phyloP scores from a whole-genome alignment of 2,329 filamentous ascomycete genomes.

The Curvularia verruculosa region DNA sequence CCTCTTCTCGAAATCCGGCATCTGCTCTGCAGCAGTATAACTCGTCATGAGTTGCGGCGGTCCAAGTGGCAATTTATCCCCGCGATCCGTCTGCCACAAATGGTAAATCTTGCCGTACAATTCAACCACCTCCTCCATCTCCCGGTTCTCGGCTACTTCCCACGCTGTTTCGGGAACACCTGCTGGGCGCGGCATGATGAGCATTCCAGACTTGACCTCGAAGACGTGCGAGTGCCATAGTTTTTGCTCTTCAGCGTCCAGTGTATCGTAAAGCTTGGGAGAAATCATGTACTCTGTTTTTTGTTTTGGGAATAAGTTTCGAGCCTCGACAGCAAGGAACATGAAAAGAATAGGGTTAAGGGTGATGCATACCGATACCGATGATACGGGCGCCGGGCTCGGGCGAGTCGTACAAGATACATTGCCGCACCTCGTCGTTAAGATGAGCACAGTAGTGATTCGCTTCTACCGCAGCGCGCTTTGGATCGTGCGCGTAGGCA shows the following conservation, averaged over 20 bases:
- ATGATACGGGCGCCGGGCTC: conserved; percentile 73
- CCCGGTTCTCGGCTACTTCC: conserved; percentile 77
- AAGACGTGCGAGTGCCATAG: conserved; percentile 81
- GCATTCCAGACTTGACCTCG: conserved; percentile 78
- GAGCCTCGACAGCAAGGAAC: background rate
- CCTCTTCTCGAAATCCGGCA: conserved; percentile 52
- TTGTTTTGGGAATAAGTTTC: conserved; percentile 5
- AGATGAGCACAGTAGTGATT: conserved; percentile 87
- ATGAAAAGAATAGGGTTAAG: background rate
- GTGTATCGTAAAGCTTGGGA: conserved; percentile 67
- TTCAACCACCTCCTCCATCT: conserved; percentile 77
- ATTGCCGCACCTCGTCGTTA: conserved; percentile 79
- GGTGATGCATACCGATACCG: conserved; percentile 60
- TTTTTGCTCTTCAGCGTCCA: conserved; percentile 70
- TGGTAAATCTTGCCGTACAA: conserved; percentile 87
- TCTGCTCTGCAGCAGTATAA: conserved; percentile 59
- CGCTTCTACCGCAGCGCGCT: conserved; percentile 69
- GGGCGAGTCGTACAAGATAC: conserved; percentile 79
- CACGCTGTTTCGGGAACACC: conserved; percentile 66
- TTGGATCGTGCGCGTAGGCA: conserved; percentile 75
- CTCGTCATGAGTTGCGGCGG: conserved; percentile 69
- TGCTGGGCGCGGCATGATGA: conserved; percentile 72
- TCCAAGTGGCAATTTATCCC: conserved; percentile 68
- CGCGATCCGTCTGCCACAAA: conserved; percentile 82
- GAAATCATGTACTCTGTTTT: conserved; percentile 80